Evolutionary conservation across 2,329 filamentous ascomycete species (phyloP), one percentile per base, ranked within the genome.

Genomic region (Sclerotinia glacialis): DNA sequence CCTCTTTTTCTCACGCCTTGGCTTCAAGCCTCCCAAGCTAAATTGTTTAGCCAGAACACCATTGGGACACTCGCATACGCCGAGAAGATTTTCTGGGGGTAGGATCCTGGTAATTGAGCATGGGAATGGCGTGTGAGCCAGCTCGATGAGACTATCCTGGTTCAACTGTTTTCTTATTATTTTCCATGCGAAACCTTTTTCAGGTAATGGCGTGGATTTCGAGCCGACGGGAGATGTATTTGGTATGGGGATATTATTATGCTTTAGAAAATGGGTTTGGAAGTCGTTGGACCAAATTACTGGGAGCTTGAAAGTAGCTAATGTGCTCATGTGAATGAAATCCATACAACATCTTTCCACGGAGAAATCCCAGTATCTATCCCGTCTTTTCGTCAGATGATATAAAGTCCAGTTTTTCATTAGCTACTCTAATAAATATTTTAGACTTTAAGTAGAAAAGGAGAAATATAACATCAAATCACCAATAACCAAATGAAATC

Each of bases 31-130:
- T 26, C 56, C 26, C 42, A 21, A 34, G 56, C 56, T 59, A 47
- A 47, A 23, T 23, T 23, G 42, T 46, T 59, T 42, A 59, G 42
- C 56, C 56, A 59, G 56, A 47, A 34, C 56, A 42, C 56, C 56
- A 37, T 60, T 47, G 56, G 42, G 56, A 60, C 56, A 60, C 56
- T 60, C 21, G 56, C 56, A 60, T 60, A 60, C 42, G 56, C 56
- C 42, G 26, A 46, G n/a, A 55, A 40, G n/a, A 18, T 23, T 23
- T 55, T 31, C 53, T 55, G 26, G 56, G 56, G 56, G 56, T 18
- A 16, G 7, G 14, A 47, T 59, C 56, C 56, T 47, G 42, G 56
- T 47, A 31, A 34, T 9, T n/a, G 26, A 47, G 12, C 28, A 59
- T 59, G 56, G 56, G 56, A 28, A 31, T 53, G 50, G 50, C 26